phyloP scores from a whole-genome alignment of 108 stramenopile species.

The Cyclostephanos invisitatus region DNA sequence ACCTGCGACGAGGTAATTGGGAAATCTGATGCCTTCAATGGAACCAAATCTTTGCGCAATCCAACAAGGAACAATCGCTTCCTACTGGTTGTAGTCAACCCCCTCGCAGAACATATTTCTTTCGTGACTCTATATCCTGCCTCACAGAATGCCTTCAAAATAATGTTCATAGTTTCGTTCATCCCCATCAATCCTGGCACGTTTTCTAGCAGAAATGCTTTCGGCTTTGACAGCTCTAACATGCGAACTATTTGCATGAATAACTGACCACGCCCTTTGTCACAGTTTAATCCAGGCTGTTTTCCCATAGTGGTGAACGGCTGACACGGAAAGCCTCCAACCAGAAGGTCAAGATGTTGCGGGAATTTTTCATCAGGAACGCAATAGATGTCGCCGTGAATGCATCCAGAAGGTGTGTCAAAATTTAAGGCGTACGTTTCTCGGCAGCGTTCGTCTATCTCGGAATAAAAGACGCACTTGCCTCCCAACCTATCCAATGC shows the following conservation, averaged over 20 bases:
- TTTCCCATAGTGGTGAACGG: slow-evolving; percentile 69
- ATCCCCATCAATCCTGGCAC: slow-evolving; percentile 71
- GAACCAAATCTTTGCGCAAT: slow-evolving; percentile 45
- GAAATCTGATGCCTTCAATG: not conserved
- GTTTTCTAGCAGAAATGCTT: slow-evolving; percentile 79
- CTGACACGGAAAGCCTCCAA: slow-evolving; percentile 84
- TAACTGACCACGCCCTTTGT: slow-evolving; percentile 63
- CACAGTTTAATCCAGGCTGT: slow-evolving; percentile 71
- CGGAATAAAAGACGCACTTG: slow-evolving; percentile 71
- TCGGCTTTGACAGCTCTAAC: slow-evolving; percentile 60
- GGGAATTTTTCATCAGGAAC: slow-evolving; percentile 49
- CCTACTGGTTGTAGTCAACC: slow-evolving; percentile 64
- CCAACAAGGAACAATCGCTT: slow-evolving; percentile 80
- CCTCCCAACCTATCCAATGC: slow-evolving; percentile 81
- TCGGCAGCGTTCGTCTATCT: slow-evolving; percentile 61
- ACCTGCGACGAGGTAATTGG: not conserved
- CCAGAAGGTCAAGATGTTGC: slow-evolving; percentile 54
- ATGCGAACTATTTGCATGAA: slow-evolving; percentile 75
- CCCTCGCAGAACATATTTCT: slow-evolving; percentile 69
- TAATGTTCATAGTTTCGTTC: slow-evolving; percentile 51
- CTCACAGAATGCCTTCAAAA: slow-evolving; percentile 57
- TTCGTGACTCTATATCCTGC: slow-evolving; percentile 66
- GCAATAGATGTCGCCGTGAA: slow-evolving; percentile 63
- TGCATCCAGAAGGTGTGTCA: slow-evolving; percentile 34
- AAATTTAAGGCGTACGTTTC: slow-evolving; percentile 67